phyloP scores from a whole-genome alignment of 2,329 filamentous ascomycete genomes.

The Fusarium lateritium region DNA sequence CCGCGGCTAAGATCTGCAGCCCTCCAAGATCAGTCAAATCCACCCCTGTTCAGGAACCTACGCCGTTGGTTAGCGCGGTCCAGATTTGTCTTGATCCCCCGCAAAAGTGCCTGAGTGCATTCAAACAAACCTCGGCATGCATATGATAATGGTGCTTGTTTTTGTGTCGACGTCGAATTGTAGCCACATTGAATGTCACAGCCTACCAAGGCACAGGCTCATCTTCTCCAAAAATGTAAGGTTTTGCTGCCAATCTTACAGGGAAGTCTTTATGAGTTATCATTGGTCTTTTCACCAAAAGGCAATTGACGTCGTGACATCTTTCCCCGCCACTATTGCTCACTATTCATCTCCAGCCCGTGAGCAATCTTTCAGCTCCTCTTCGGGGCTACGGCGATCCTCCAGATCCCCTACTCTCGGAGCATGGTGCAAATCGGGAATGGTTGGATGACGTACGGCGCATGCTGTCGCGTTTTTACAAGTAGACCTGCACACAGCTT shows the following conservation, averaged over 20 bases:
- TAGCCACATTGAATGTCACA: slow-evolving; percentile 13
- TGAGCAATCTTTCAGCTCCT: slow-evolving; percentile 20
- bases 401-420: slow-evolving; percentile 8
- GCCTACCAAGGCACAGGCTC: slow-evolving; percentile 5
- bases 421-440: slow-evolving; percentile 21
- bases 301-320: slow-evolving; percentile 18
- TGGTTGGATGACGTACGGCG: slow-evolving; percentile 12
- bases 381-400: not conserved
- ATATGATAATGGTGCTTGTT: slow-evolving; percentile 43
- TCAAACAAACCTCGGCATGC: slow-evolving; percentile 46
- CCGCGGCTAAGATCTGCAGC: slow-evolving; percentile 30
- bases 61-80: slow-evolving; percentile 23
- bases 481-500: not conserved
- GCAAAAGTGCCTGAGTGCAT: slow-evolving; percentile 27
- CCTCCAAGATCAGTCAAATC: slow-evolving; percentile 22
- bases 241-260: slow-evolving; percentile 1
- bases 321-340: not conserved
- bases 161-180: slow-evolving; percentile 35
- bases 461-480: slow-evolving; percentile 4
- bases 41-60: slow-evolving; percentile 36
- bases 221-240: not conserved
- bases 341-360: not conserved
- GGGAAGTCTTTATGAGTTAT: not conserved
- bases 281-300: not conserved
- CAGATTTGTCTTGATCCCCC: slow-evolving; percentile 14